These are phyloP conservation scores for Rusavskia elegans DNA, from an alignment of 495 filamentous ascomycete genomes.

Conservation along the genomic window DNA sequence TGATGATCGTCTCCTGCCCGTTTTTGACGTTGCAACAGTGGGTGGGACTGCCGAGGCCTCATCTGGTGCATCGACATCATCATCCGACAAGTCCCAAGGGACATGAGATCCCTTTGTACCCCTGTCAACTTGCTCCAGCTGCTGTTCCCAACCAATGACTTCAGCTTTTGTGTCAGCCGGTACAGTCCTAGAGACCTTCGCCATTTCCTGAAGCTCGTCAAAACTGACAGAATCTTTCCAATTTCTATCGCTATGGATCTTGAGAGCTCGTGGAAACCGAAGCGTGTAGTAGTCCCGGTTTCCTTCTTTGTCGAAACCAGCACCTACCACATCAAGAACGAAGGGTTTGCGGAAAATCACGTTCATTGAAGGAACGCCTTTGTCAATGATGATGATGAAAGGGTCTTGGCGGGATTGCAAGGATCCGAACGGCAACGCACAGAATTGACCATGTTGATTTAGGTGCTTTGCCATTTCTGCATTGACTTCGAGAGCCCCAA, in stretches of 20 bases:
- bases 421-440: conserved; percentile 9
- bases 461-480: conserved; percentile 33
- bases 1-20: neutral
- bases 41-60: neutral
- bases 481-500: conserved; percentile 39
- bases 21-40: neutral
- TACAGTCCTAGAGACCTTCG: conserved; percentile 28
- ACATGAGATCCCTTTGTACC: neutral
- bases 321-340: conserved; percentile 47
- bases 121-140: conserved; percentile 31
- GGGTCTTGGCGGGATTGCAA: conserved; percentile 3
- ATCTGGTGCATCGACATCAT: conserved; percentile 2
- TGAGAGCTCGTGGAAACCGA: conserved; percentile 46
- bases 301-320: conserved; percentile 46
- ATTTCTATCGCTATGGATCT: conserved; percentile 42
- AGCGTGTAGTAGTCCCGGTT: conserved; percentile 41
- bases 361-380: conserved; percentile 15
- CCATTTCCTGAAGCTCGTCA: conserved; percentile 37
- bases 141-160: conserved; percentile 38
- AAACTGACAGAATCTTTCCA: conserved; percentile 40
- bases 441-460: conserved; percentile 34
- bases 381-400: neutral
- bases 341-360: conserved; percentile 44
- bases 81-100: conserved; percentile 4
- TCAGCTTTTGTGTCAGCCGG: conserved; percentile 19